Evolutionary conservation across 352 stramenopile species (phyloP).

Genomic region (Globisporangium acanthophoron): DNA sequence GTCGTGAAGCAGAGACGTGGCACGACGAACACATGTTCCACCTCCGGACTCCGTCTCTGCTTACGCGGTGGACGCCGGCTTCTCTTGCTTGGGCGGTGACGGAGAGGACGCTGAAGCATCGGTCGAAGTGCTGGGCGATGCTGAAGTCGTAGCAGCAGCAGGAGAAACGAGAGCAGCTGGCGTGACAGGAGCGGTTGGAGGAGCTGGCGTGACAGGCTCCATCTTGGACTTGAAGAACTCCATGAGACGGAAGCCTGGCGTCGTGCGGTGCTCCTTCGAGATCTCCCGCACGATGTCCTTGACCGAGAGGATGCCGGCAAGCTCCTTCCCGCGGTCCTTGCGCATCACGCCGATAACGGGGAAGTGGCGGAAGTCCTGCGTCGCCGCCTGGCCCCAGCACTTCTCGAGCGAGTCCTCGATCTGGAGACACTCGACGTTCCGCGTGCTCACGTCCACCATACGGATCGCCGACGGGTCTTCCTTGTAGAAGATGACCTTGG

Average conservation of each 20-base stretch:
- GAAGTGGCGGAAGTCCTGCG: slow-evolving; percentile 74
- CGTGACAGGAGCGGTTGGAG: background rate
- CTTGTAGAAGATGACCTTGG: slow-evolving; percentile 70
- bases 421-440: slow-evolving; percentile 50
- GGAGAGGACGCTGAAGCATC: too few species aligned
- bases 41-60: too few species aligned
- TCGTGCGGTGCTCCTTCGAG: slow-evolving; percentile 68
- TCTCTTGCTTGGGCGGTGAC: too few species aligned
- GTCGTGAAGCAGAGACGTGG: too few species aligned
- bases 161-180: background rate
- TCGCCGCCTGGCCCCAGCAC: slow-evolving; percentile 67
- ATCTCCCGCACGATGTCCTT: slow-evolving; percentile 87
- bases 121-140: too few species aligned
- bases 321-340: slow-evolving; percentile 73
- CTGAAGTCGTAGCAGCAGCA: too few species aligned
- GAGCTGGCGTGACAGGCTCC: slow-evolving; percentile 30
- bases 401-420: slow-evolving; percentile 77
- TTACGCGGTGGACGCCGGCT: too few species aligned
- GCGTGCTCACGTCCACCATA: slow-evolving; percentile 58
- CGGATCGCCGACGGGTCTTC: slow-evolving; percentile 50
- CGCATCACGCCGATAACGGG: slow-evolving; percentile 71
- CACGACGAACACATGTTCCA: too few species aligned
- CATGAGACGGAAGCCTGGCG: slow-evolving; percentile 72
- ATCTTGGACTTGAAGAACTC: slow-evolving; percentile 85
- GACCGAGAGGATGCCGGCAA: slow-evolving; percentile 76